phyloP scores from a whole-genome alignment of 2,329 filamentous ascomycete species.

The Cladorrhinum sp. region DNA sequence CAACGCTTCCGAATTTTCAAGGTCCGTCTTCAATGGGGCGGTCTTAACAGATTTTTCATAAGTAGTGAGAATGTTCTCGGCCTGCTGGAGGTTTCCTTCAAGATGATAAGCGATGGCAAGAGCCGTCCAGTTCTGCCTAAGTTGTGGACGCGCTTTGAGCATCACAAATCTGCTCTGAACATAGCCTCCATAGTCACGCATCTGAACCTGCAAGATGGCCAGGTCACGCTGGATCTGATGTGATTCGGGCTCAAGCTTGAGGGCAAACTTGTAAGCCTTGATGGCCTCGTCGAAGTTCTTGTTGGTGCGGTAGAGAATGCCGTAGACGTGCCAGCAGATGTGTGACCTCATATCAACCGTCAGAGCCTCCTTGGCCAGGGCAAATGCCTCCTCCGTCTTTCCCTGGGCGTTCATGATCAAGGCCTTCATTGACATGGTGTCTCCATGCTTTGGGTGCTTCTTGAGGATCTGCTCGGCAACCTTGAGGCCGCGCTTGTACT shows the following conservation, averaged over 20 bases:
- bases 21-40: conserved; percentile 70
- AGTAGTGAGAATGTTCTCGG: conserved; percentile 84
- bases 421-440: conserved; percentile 98
- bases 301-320: conserved; percentile 83
- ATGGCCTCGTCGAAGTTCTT: conserved; percentile 99
- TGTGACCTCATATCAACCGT: conserved; percentile 98
- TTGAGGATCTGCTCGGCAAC: conserved; percentile 93
- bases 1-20: conserved; percentile 89
- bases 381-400: conserved; percentile 91
- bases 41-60: conserved; percentile 92
- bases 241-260: conserved; percentile 90
- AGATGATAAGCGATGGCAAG: conserved; percentile 90
- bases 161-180: conserved; percentile 84
- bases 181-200: conserved; percentile 92
- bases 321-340: conserved; percentile 99
- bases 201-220: conserved; percentile 90
- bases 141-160: conserved; percentile 75
- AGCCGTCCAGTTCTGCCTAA: conserved; percentile 97
- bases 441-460: conserved; percentile 93
- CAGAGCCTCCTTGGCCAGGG: conserved; percentile 85
- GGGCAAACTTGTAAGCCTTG: conserved; percentile 96
- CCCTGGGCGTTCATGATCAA: conserved; percentile 91
- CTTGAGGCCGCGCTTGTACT: conserved; percentile 94
- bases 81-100: conserved; percentile 77
- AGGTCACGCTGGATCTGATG: conserved; percentile 91